Base-by-base conservation (phyloP, 495 filamentous ascomycete species). In the Collariella sp. region DNA sequence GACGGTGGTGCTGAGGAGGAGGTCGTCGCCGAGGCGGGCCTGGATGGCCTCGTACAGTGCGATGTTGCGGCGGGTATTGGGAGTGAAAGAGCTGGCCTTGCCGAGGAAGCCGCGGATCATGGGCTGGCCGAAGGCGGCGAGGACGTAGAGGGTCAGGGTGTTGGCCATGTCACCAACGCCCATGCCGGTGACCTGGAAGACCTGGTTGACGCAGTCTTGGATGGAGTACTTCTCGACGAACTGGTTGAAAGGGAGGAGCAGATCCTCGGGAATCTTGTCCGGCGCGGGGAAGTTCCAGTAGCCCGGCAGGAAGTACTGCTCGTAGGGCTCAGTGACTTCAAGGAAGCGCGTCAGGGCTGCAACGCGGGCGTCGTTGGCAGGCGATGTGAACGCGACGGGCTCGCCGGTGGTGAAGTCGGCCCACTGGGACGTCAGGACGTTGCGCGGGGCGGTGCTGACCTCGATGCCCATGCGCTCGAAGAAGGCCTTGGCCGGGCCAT, bases 201-300 rank as follows among this genome's bases (percentile, higher is more conserved):
- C 54, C 46, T 52, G 58, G 45, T 50, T 67, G 70, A 58, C 61
- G 53, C 53, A 22, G 51, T n/a, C 61, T 22, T 52, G 22, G 19
- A 66, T 41, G 41, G 54, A 35, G 54, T 66, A 66, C 59, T 76
- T 76, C 29, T 52, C 65, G 19, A 73, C 60, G 50, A 79, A 77
- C 19, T 78, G 57, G 11, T 65, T 65, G 52, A 73, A 79, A 1
- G 73, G 69, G 16, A 76, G 61, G 12, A 79, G 69, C 15, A 79
- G 64, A 24, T 77, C 75, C 3, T 60, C 68, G 12, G 76, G 76
- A 38, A 79, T 63, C n/a, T 62, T 19, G 52, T 50, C 48, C 15
- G 61, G 55, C 3, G 63, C 57, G 3, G 72, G 71, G 51, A 73
- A 74, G 47, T 75, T 67, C 61, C 58, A 68, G 54, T 70, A 74